Evolutionary conservation across 768 basidiomycete species (phyloP), one percentile per base, ranked within the genome.

Genomic region (Russula olivacea): DNA sequence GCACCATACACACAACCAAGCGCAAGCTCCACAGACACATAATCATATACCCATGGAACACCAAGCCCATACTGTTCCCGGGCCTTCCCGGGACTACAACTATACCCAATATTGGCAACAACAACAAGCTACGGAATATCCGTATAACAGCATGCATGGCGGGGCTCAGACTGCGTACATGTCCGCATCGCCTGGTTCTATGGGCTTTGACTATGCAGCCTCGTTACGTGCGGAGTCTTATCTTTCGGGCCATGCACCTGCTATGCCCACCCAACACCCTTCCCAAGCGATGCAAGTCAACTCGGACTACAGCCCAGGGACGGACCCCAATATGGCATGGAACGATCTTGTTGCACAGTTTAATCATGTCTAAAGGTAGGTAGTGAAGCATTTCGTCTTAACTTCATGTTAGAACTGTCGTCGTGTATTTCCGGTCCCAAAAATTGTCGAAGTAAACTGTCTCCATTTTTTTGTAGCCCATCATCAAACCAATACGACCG

Each of bases 321-420:
- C 57, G 2, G 67, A 68, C 56, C 67, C 67, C 3, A 67, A 45
- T 47, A 57, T 67, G 59, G 67, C 67, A 48, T 68, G 67, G 67
- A n/a, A 66, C 10, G 66, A 60, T 14, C 61, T 68, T 28, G 67
- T 68, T n/a, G 60, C 67, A 15, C 67, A 68, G 47, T 68, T 68
- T 53, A 55, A 67, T 50, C 67, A 67, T n/a, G 61, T 67, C 23
- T 68, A 21, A 61, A 56, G 48, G 50, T 57, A 58, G 60, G 54
- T 55, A 21, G 25, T 25, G 38, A 59, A 60, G 30, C 9, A 17
- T 51, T 28, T 43, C 21, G n/a, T 55, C n/a, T 32, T 21, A 28
- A 45, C 23, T 34, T 41, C n/a, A 50, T 55, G 11, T 55, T 10
- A 28, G 41, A 41, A 66, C 41, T 21, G 9, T 54, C 40, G 41